These are phyloP conservation scores for Nakazawaea ambrosiae DNA, from an alignment of 805 yeast species.

Conservation along the genomic window DNA sequence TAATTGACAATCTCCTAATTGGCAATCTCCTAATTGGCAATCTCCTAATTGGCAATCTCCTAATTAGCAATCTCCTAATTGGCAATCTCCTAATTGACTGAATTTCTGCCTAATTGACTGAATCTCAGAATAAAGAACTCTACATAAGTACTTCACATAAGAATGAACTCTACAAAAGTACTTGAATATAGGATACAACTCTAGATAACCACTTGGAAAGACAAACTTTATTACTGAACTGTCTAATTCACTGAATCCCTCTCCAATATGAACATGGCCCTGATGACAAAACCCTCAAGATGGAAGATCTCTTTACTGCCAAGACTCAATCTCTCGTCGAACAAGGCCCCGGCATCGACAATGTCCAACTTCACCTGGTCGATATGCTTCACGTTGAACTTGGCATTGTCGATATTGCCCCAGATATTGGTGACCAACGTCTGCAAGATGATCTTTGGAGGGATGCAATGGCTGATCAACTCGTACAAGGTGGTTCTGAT, in stretches of 20 bases:
- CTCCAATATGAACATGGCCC: constrained; percentile 73
- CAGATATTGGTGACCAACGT: constrained; percentile 35
- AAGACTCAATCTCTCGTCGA: constrained; percentile 79
- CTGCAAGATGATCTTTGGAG: constrained; percentile 75
- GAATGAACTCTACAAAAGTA: too few relatives aligned
- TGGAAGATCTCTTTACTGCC: constrained; percentile 92
- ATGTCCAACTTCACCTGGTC: constrained; percentile 33
- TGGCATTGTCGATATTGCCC: constrained; percentile 14
- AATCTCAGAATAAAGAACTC: too few relatives aligned
- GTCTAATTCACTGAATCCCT: constrained; percentile 14
- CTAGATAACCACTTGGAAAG: too few relatives aligned
- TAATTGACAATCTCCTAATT: too few relatives aligned
- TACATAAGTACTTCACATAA: too few relatives aligned
- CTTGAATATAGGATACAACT: too few relatives aligned
- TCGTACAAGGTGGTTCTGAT: constrained; percentile 72
- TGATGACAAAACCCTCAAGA: constrained; percentile 89
- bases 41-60: too few relatives aligned
- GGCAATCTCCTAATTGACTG: not conserved
- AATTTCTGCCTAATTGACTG: too few relatives aligned
- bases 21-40: too few relatives aligned
- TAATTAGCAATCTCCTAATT: too few relatives aligned
- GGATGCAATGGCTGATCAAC: constrained; percentile 87
- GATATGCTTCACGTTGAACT: constrained; percentile 13
- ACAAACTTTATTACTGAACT: not conserved
- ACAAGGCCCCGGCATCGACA: constrained; percentile 54